phyloP scores from a whole-genome alignment of 2,329 filamentous ascomycete genomes.

The Pestalotiopsis sp. region DNA sequence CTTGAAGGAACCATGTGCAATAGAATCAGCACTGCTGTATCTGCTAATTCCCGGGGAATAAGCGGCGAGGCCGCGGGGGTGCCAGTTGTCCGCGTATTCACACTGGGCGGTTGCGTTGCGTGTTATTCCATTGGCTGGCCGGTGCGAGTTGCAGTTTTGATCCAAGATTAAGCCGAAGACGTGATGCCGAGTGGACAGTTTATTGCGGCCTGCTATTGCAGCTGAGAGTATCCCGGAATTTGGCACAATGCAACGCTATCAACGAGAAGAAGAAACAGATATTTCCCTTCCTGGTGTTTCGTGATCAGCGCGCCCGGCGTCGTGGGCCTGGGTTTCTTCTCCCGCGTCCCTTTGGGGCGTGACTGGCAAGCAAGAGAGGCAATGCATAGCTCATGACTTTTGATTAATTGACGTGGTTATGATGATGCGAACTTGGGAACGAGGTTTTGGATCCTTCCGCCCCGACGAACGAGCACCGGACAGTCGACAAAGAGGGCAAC shows the following conservation, averaged over 20 bases:
- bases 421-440: neutral
- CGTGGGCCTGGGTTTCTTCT: neutral
- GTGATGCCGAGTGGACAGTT: neutral
- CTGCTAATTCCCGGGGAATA: neutral
- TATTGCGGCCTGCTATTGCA: constrained; percentile 3
- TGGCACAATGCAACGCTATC: constrained; percentile 9
- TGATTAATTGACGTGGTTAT: neutral
- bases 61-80: neutral
- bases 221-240: neutral
- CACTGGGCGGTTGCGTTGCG: neutral
- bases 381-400: neutral
- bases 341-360: neutral
- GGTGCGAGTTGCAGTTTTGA: constrained; percentile 4
- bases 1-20: neutral
- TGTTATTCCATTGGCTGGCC: constrained; percentile 5
- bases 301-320: constrained; percentile 2
- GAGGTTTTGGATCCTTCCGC: neutral
- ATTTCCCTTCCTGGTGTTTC: constrained; percentile 1
- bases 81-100: neutral
- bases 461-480: neutral
- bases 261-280: neutral
- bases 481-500: neutral
- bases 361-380: neutral
- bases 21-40: neutral
- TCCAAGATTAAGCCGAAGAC: constrained; percentile 13